A percentile compares a stretch with the other conserved stretches of the same genome.
Conservation (phyloP, 352 stramenopile species). For the Elongisporangium senticosum region DNA sequence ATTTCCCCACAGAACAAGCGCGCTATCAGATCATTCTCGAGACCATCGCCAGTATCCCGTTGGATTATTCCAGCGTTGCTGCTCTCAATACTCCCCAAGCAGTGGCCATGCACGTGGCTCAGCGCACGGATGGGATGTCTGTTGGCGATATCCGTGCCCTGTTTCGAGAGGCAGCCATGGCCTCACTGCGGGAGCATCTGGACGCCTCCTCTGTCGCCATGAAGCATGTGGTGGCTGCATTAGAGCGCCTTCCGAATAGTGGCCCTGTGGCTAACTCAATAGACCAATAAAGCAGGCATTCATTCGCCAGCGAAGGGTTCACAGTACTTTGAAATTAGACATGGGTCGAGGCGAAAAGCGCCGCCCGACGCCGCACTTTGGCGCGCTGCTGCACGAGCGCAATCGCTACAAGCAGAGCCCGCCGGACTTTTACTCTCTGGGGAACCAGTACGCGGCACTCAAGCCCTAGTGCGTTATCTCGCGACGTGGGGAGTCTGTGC, state of each 20-base stretch:
- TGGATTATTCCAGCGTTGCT: constrained; percentile 41
- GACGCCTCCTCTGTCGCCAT: constrained; percentile 31
- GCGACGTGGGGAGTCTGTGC: background rate
- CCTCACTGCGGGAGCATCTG: constrained; percentile 61
- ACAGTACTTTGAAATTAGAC: background rate
- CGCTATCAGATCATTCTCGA: constrained; percentile 44
- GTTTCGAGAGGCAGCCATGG: constrained; percentile 74
- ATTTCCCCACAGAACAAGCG: constrained; percentile 52
- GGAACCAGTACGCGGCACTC: constrained; percentile 49
- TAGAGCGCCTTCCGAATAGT: constrained; percentile 2
- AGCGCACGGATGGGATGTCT: constrained; percentile 42
- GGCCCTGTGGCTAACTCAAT: background rate
- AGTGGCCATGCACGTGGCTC: constrained; percentile 46
- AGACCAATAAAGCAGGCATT: background rate
- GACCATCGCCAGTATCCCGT: constrained; percentile 37
- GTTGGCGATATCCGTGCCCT: constrained; percentile 57
- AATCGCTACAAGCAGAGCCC: constrained; percentile 68
- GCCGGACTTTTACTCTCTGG: constrained; percentile 78
- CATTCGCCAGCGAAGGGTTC: background rate
- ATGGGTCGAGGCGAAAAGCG: constrained; percentile 35
- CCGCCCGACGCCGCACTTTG: constrained; percentile 52
- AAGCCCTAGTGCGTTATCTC: constrained; percentile 47
- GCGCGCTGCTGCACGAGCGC: constrained; percentile 53
- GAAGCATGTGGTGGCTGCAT: constrained; percentile 23
- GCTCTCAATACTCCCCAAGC: constrained; percentile 20